These are phyloP conservation scores for Colletotrichum sp. DNA, from an alignment of 2,329 filamentous ascomycete species.

Conservation along the genomic window DNA sequence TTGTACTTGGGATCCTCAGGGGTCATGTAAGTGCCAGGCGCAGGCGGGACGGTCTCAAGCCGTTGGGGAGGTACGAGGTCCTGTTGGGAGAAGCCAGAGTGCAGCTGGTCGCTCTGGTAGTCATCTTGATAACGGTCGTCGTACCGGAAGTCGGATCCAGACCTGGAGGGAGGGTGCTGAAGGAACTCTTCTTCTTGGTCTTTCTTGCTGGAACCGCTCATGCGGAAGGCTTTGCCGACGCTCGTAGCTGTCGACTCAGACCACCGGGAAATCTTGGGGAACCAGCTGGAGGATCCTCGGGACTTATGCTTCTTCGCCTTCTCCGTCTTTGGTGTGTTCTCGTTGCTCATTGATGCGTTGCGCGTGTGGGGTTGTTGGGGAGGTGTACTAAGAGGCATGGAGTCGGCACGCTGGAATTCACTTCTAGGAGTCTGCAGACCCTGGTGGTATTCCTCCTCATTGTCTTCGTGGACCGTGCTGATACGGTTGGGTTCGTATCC, in stretches of 20 bases:
- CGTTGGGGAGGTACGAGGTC: conserved; percentile 41
- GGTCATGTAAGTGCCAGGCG: conserved; percentile 59
- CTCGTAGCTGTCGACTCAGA: conserved; percentile 95
- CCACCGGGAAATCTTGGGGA: conserved; percentile 96
- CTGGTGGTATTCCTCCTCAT: conserved; percentile 75
- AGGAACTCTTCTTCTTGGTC: conserved; percentile 66
- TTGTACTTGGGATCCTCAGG: conserved; percentile 80
- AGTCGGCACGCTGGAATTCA: conserved; percentile 51
- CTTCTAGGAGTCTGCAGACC: conserved; percentile 64
- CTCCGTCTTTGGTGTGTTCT: conserved; percentile 79
- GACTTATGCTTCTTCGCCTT: conserved; percentile 91
- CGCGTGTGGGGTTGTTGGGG: conserved; percentile 52
- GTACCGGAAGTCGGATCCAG: conserved; percentile 76
- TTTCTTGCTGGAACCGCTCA: conserved; percentile 63
- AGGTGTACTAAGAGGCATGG: conserved; percentile 62
- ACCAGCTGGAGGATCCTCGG: conserved; percentile 76
- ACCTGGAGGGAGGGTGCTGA: conserved; percentile 70
- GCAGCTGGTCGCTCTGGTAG: conserved; percentile 66
- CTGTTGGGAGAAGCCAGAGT: conserved; percentile 60
- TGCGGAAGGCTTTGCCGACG: conserved; percentile 77
- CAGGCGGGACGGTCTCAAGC: conserved; percentile 27
- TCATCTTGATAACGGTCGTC: conserved; percentile 63
- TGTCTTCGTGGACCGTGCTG: conserved; percentile 85
- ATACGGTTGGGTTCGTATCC: conserved; percentile 70
- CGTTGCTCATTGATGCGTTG: conserved; percentile 67